phyloP scores from a whole-genome alignment of 2,329 filamentous ascomycete genomes.

The Lachnellula cervina region DNA sequence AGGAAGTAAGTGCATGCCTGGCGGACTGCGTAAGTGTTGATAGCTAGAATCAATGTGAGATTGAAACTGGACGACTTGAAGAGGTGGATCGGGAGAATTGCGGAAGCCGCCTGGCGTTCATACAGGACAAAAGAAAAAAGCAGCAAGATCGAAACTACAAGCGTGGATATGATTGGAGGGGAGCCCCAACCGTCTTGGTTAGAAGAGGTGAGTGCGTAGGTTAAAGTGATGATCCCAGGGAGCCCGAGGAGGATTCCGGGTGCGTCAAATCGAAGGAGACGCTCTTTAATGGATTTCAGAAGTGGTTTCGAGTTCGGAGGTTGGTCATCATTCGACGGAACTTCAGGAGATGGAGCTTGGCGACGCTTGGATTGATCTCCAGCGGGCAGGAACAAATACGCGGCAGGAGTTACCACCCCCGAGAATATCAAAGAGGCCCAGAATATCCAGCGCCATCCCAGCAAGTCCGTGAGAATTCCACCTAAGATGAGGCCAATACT shows the following conservation, averaged over 20 bases:
- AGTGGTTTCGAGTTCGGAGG: background rate
- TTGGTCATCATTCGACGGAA: background rate
- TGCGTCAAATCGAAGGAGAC: conserved; percentile 2
- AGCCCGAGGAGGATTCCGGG: conserved; percentile 3
- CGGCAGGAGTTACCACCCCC: conserved; percentile 39
- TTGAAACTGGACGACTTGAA: conserved; percentile 1
- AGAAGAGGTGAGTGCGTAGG: conserved; percentile 4
- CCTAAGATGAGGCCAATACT: conserved; percentile 40
- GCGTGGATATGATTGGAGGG: background rate
- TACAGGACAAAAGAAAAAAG: conserved; percentile 1
- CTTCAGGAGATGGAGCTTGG: background rate
- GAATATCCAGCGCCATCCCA: conserved; percentile 49
- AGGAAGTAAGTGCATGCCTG: conserved; percentile 8
- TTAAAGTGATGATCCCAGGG: conserved; percentile 4
- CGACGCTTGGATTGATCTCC: background rate
- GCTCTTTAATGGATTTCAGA: background rate
- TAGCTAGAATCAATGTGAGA: conserved; percentile 2
- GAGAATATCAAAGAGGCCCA: conserved; percentile 42
- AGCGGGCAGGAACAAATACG: conserved; percentile 39
- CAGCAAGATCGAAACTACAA: background rate
- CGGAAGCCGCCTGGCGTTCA: conserved; percentile 1
- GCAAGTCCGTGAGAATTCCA: conserved; percentile 41
- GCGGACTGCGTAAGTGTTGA: conserved; percentile 1
- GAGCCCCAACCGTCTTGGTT: conserved; percentile 3
- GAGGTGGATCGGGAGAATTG: conserved; percentile 1